Conservation (phyloP, 148 eudicot species). For the Beta vulgaris region DNA sequence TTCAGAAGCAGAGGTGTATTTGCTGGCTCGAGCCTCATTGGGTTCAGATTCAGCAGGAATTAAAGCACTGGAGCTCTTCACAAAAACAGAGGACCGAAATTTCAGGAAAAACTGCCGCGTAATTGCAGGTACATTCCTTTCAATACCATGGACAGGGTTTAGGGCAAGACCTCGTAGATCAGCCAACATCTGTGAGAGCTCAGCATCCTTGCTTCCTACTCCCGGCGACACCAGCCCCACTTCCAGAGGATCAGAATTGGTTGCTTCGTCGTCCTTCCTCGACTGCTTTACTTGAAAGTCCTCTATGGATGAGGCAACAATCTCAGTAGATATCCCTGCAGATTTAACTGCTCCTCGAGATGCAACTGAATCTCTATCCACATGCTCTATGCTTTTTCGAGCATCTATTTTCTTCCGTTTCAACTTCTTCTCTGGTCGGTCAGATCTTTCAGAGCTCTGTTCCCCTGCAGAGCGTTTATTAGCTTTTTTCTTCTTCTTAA, state of each 20-base stretch:
- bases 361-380: conserved; percentile 23
- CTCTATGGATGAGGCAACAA: conserved; percentile 26
- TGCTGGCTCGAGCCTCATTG: conserved; percentile 30
- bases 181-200: conserved; percentile 45
- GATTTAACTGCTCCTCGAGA: conserved; percentile 22
- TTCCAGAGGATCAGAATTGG: conserved; percentile 27
- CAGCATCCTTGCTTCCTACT: conserved; percentile 20
- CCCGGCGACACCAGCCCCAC: conserved; percentile 12
- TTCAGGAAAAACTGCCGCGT: conserved; percentile 44
- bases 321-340: conserved; percentile 21
- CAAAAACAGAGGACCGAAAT: conserved; percentile 61
- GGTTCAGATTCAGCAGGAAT: conserved; percentile 42
- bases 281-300: conserved; percentile 17
- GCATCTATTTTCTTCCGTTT: conserved; percentile 40
- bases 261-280: conserved; percentile 23
- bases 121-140: conserved; percentile 34
- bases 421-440: conserved; percentile 34
- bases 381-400: conserved; percentile 17
- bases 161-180: conserved; percentile 68
- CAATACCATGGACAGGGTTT: conserved; percentile 49
- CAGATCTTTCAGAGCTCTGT: conserved; percentile 35
- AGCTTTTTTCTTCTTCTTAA: conserved; percentile 45
- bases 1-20: conserved; percentile 19
- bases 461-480: conserved; percentile 43
- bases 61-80: conserved; percentile 49